These are phyloP conservation scores for Periconia macrospinosa DNA, from an alignment of 2,329 filamentous ascomycete genomes.

Conservation along the genomic window DNA sequence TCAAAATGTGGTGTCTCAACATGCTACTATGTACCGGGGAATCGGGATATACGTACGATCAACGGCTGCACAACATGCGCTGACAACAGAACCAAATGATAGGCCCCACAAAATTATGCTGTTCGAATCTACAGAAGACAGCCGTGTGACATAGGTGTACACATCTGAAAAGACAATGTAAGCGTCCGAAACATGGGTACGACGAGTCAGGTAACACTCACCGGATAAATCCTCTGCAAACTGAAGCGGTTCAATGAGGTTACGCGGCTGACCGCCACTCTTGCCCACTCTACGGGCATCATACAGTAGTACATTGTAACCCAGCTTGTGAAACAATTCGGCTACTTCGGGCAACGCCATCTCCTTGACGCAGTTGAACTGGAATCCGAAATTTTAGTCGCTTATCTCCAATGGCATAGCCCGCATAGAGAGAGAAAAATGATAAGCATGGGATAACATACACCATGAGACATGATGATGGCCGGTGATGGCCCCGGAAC, in stretches of 20 bases:
- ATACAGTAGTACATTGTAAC: too few species aligned
- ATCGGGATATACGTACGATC: too few species aligned
- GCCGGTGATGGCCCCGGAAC: neutral
- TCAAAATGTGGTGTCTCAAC: too few species aligned
- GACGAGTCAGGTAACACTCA: too few species aligned
- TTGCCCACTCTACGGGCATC: slow-evolving; percentile 41
- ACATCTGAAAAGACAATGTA: slow-evolving; percentile 43
- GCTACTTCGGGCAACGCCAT: slow-evolving; percentile 35
- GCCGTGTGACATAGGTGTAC: slow-evolving; percentile 7
- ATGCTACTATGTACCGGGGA: too few species aligned
- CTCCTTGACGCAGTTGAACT: slow-evolving; percentile 31
- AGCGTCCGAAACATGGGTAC: too few species aligned
- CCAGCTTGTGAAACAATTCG: too few species aligned
- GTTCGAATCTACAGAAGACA: slow-evolving; percentile 19
- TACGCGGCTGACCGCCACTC: slow-evolving; percentile 45
- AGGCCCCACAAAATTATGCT: slow-evolving; percentile 43
- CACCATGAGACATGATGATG: slow-evolving; percentile 4
- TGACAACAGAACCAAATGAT: slow-evolving; percentile 33
- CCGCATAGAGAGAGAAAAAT: too few species aligned
- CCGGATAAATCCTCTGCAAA: slow-evolving; percentile 39
- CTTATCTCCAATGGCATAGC: too few species aligned
- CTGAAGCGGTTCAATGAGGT: slow-evolving; percentile 41
- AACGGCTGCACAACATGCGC: slow-evolving; percentile 30
- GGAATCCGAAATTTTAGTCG: too few species aligned
- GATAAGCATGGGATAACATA: too few species aligned